phyloP scores from a whole-genome alignment of 352 stramenopile species.

The Elongisporangium anandrum region DNA sequence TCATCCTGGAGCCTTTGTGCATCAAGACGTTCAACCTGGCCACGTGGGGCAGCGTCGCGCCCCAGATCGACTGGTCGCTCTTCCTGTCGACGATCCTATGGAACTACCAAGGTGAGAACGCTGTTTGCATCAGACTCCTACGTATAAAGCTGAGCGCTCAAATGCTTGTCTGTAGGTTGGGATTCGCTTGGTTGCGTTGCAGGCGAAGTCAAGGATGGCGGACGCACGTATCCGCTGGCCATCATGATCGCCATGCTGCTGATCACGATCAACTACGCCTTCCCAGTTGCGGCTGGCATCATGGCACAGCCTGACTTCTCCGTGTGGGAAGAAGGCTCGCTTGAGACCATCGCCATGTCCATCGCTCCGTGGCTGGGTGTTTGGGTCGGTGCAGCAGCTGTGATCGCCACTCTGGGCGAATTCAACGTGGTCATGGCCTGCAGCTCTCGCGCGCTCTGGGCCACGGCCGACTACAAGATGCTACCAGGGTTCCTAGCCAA shows the following conservation, averaged over 20 bases:
- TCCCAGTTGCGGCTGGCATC: conserved; percentile 74
- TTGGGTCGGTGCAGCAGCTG: conserved; percentile 72
- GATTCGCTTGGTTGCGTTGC: conserved; percentile 83
- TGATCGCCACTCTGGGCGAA: conserved; percentile 77
- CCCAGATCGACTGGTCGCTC: conserved; percentile 76
- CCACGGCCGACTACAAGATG: conserved; percentile 83
- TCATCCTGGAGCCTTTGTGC: conserved; percentile 70
- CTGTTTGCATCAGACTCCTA: no score
- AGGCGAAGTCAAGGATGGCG: conserved; percentile 79
- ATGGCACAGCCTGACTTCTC: conserved; percentile 73
- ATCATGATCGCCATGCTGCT: conserved; percentile 78
- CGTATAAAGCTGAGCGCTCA: no score
- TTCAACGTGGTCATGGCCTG: conserved; percentile 88
- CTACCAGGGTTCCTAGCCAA: conserved; percentile 51
- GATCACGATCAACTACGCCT: conserved; percentile 84
- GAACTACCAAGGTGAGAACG: conserved; percentile 70
- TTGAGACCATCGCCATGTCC: conserved; percentile 75
- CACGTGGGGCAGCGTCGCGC: conserved; percentile 64
- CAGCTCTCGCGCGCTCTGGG: conserved; percentile 76
- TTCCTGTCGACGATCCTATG: conserved; percentile 85
- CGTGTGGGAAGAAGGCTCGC: conserved; percentile 63
- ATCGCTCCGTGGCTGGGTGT: conserved; percentile 72
- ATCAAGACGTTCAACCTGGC: conserved; percentile 69
- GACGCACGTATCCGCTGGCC: conserved; percentile 75
- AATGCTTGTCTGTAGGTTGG: conserved; percentile 30